Percentiles rank a stretch among this genome's conserved stretches.
These are phyloP conservation scores for Austroboletus niveus DNA, from an alignment of 1,284 basidiomycete species.

Conservation along the genomic window DNA sequence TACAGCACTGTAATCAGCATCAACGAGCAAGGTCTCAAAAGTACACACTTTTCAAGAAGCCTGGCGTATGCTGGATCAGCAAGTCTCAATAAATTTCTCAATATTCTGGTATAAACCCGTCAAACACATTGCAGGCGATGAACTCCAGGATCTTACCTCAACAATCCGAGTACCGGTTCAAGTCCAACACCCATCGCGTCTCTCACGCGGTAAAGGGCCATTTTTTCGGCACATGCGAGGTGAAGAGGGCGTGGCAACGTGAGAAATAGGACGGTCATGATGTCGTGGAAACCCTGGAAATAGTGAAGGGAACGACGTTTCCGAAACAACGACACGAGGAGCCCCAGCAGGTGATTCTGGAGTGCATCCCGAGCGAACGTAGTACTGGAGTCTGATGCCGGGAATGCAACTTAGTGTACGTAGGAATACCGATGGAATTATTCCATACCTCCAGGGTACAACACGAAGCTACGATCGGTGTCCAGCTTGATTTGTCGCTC, in stretches of 20 bases:
- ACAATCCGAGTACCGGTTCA: slow-evolving; percentile 80
- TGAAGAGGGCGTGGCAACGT: slow-evolving; percentile 66
- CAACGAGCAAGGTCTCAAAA: slow-evolving; percentile 1
- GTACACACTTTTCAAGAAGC: slow-evolving; percentile 63
- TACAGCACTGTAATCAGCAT: slow-evolving; percentile 1
- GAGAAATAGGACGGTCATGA: slow-evolving; percentile 82
- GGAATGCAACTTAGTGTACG: slow-evolving; percentile 17
- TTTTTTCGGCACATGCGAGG: slow-evolving; percentile 59
- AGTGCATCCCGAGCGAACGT: slow-evolving; percentile 40
- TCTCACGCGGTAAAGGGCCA: slow-evolving; percentile 80
- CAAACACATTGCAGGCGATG: background rate
- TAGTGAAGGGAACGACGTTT: slow-evolving; percentile 74
- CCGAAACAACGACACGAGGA: slow-evolving; percentile 77
- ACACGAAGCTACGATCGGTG: slow-evolving; percentile 85
- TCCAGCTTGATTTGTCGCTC: slow-evolving; percentile 85
- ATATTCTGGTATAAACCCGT: slow-evolving; percentile 44
- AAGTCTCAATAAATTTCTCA: slow-evolving; percentile 66
- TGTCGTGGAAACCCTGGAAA: slow-evolving; percentile 96
- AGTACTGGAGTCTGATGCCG: slow-evolving; percentile 24
- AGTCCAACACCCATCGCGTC: slow-evolving; percentile 88
- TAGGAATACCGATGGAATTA: slow-evolving; percentile 3
- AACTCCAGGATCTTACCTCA: slow-evolving; percentile 49
- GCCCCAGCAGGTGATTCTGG: slow-evolving; percentile 66
- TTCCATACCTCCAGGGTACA: slow-evolving; percentile 66
- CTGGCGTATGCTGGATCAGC: slow-evolving; percentile 72